phyloP scores from a whole-genome alignment of 495 filamentous ascomycete species.

The Ramalina intermedia region DNA sequence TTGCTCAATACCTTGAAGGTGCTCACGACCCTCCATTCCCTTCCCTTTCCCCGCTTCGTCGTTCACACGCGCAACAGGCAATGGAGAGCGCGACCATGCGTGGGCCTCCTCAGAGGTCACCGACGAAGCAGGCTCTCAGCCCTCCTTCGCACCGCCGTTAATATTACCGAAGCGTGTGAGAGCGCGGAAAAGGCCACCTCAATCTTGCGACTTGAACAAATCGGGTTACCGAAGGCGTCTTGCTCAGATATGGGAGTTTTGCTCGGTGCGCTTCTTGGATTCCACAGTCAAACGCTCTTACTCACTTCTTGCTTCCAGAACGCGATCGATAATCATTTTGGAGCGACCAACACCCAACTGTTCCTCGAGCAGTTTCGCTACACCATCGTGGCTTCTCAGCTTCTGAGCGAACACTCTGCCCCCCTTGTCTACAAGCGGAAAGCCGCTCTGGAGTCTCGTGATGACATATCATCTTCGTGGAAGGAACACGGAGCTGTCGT shows the following conservation, averaged over 20 bases:
- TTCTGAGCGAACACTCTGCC: conserved; percentile 57
- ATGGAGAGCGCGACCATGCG: conserved; percentile 35
- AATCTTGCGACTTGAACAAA: conserved; percentile 41
- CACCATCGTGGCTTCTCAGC: conserved; percentile 84
- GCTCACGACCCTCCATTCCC: conserved; percentile 12
- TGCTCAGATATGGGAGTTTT: not conserved
- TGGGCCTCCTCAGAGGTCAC: conserved; percentile 31
- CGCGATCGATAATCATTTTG: conserved; percentile 55
- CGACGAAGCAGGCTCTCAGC: conserved; percentile 22
- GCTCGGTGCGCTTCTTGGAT: not conserved
- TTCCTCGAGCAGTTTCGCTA: conserved; percentile 96
- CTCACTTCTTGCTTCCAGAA: conserved; percentile 22
- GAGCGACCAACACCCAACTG: conserved; percentile 64
- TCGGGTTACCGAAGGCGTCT: not conserved
- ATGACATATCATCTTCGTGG: conserved; percentile 14
- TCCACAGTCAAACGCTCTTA: not conserved
- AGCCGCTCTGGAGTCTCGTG: conserved; percentile 30
- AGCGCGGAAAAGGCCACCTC: conserved; percentile 50
- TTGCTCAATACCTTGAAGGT: conserved; percentile 93
- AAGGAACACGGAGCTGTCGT: not conserved
- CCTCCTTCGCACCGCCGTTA: conserved; percentile 64
- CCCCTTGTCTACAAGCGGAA: conserved; percentile 28
- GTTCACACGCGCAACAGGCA: conserved; percentile 17
- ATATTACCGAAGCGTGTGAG: conserved; percentile 50
- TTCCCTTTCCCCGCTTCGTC: not conserved